phyloP scores from a whole-genome alignment of 2,329 filamentous ascomycete genomes.

The Pseudogymnoascus destructans region DNA sequence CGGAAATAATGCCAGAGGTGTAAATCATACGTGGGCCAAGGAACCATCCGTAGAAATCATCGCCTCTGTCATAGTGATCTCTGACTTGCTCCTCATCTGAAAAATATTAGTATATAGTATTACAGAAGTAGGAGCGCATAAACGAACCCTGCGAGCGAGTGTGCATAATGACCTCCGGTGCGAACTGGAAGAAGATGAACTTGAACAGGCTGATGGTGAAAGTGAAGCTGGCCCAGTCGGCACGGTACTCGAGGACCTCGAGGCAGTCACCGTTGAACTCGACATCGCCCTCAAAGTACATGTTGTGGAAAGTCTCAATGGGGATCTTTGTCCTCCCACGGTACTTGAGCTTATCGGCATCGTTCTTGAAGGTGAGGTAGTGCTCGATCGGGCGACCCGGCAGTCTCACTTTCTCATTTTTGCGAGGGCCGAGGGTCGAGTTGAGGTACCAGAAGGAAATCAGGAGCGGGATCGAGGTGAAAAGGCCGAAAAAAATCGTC shows the following conservation, averaged over 20 bases:
- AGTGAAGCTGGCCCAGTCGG: slow-evolving; percentile 92
- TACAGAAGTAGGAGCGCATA: neutral
- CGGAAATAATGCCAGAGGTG: slow-evolving; percentile 86
- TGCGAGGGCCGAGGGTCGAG: slow-evolving; percentile 72
- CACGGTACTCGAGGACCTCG: slow-evolving; percentile 82
- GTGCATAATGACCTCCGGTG: slow-evolving; percentile 86
- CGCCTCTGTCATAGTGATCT: slow-evolving; percentile 93
- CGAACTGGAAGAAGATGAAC: slow-evolving; percentile 76
- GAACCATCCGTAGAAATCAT: slow-evolving; percentile 99
- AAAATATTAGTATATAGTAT: slow-evolving; percentile 17
- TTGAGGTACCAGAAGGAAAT: slow-evolving; percentile 68
- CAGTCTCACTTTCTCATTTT: slow-evolving; percentile 80
- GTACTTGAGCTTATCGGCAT: slow-evolving; percentile 51
- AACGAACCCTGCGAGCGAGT: slow-evolving; percentile 66
- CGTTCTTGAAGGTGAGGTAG: slow-evolving; percentile 70
- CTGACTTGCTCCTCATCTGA: slow-evolving; percentile 93
- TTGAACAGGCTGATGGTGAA: slow-evolving; percentile 79
- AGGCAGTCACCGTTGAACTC: slow-evolving; percentile 90
- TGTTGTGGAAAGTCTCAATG: slow-evolving; percentile 91
- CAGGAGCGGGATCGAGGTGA: slow-evolving; percentile 69
- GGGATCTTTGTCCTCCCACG: slow-evolving; percentile 68
- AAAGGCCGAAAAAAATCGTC: slow-evolving; percentile 68
- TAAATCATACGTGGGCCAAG: slow-evolving; percentile 98
- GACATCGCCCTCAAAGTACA: slow-evolving; percentile 91
- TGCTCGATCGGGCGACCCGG: slow-evolving; percentile 80